Conservation (phyloP, 345 rosid species). For the Corchorus olitorius region DNA sequence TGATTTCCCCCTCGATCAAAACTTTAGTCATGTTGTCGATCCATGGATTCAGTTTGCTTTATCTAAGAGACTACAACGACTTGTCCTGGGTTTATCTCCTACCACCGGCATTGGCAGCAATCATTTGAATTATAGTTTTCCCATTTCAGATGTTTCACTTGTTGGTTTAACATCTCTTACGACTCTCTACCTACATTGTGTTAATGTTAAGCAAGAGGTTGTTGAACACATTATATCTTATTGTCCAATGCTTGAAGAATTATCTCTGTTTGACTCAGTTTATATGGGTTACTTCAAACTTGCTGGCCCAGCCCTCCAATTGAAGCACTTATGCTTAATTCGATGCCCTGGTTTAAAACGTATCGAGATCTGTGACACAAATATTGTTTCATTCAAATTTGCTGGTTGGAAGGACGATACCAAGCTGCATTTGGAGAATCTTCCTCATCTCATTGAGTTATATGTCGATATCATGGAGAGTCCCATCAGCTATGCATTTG, state of each 20-base stretch:
- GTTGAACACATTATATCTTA: not conserved
- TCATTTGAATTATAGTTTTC: no score
- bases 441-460: not conserved
- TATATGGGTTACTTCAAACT: not conserved
- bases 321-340: not conserved
- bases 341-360: not conserved
- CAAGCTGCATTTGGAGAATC: not conserved
- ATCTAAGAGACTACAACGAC: no score
- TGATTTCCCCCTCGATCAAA: no score
- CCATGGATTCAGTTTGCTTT: no score
- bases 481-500: not conserved
- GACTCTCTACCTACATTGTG: not conserved
- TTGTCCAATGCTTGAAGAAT: constrained; percentile 5
- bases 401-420: not conserved
- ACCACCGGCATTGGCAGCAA: rapidly evolving
- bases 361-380: not conserved
- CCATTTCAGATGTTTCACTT: no score
- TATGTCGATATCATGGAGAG: not conserved
- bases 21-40: no score
- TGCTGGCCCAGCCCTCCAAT: not conserved
- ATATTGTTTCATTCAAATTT: not conserved
- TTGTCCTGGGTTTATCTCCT: no score
- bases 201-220: not conserved
- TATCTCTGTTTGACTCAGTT: not conserved
- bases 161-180: no score